Evolutionary conservation across 805 yeast species (phyloP), one percentile per base, ranked within the genome.

Genomic region (Dipodascopsis uninucleata): DNA sequence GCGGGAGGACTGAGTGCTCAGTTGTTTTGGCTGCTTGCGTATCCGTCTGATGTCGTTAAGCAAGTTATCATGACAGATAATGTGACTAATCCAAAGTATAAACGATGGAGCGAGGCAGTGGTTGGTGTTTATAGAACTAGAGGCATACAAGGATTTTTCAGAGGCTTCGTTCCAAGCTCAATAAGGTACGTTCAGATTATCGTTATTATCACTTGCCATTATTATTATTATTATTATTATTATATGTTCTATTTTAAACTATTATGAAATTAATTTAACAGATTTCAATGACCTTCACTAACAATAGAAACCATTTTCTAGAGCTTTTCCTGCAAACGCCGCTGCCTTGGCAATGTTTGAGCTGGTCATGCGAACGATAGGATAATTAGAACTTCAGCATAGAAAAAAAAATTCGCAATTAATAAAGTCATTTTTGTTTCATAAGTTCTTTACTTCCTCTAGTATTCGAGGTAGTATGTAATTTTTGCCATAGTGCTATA

Each of bases 291-390:
- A n/a, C n/a, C n/a, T n/a, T n/a, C n/a, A n/a, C n/a, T n/a, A n/a
- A n/a, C n/a, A n/a, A n/a, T n/a, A n/a, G n/a, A 10, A 35, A 9
- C 31, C 8, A 10, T 18, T 60, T 80, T 26, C 14, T 52, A 72
- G 96, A 54, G 84, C 95, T 17, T 87, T 87, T 74, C 96, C 96
- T 1, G 94, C 95, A 1, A 87, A 87, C 63, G 96, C 95, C 1
- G 89, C 95, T 12, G 96, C 96, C 0, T 68, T 87, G 47, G 94
- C 90, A 4, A 86, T 93, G 1, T 87, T 86, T 61, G 96, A 87
- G 64, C 81, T 84, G 16, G 86, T 79, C n/a, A 75, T 86, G 79
- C 74, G 90, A 14, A 14, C 29, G 29, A 26, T 26, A 12, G 29
- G 29, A 12, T 26, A 26, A 14, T 14, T 26, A n/a, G n/a, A n/a